Evolutionary conservation across 352 stramenopile genomes (phyloP).

Genomic region (Phytophthora quininea): DNA sequence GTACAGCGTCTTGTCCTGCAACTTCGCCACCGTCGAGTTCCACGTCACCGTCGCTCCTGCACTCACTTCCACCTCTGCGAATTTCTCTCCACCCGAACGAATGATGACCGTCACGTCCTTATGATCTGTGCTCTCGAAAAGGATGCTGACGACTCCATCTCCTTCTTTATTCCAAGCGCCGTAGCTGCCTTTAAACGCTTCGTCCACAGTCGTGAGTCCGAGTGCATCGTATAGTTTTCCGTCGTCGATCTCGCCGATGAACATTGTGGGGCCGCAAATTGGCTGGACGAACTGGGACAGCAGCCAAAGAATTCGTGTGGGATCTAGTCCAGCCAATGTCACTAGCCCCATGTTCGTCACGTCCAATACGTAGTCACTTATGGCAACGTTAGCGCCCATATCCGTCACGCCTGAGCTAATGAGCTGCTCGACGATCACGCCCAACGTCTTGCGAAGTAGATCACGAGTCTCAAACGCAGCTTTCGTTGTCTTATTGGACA

Average conservation of each 20-base stretch:
- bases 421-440: constrained; percentile 36
- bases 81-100: constrained; percentile 38
- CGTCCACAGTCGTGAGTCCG: constrained; percentile 30
- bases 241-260: constrained; percentile 43
- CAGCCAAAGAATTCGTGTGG: constrained; percentile 46
- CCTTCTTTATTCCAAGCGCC: constrained; percentile 40
- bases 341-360: constrained; percentile 37
- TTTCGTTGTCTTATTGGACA: constrained; percentile 21
- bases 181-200: constrained; percentile 43
- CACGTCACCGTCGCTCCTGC: constrained; percentile 20
- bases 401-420: constrained; percentile 25
- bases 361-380: constrained; percentile 37
- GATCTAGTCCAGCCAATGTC: constrained; percentile 45
- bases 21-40: constrained; percentile 12
- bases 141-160: constrained; percentile 30
- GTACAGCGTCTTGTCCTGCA: constrained; percentile 55
- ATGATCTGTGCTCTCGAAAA: constrained; percentile 36
- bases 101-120: constrained; percentile 32
- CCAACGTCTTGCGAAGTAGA: constrained; percentile 33
- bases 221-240: constrained; percentile 36
- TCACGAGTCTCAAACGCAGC: constrained; percentile 36
- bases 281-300: constrained; percentile 49
- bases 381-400: constrained; percentile 16
- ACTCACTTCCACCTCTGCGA: constrained; percentile 18
- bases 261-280: constrained; percentile 31